Percentiles rank a stretch among this genome's conserved stretches.
Evolutionary conservation across 208 protist species (phyloP).

Genomic region (Polymyxa betae): DNA sequence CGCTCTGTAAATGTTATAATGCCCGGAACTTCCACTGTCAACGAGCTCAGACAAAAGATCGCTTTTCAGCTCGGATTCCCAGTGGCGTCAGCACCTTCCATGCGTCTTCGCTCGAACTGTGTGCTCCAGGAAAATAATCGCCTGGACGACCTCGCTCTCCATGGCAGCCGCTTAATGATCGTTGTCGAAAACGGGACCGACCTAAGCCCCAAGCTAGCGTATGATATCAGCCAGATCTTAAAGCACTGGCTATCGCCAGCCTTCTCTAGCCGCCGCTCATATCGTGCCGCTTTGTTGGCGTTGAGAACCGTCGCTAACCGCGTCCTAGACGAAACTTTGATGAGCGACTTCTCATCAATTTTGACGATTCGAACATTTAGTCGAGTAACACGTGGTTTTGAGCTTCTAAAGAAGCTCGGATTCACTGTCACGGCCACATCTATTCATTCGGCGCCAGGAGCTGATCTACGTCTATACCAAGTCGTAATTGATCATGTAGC

Average conservation of each 20-base stretch:
- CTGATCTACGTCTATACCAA: neutral
- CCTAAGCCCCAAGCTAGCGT: slow-evolving; percentile 22
- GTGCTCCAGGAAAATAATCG: neutral
- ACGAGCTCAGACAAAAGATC: neutral
- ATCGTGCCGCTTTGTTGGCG: neutral
- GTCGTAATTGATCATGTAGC: neutral
- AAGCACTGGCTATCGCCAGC: slow-evolving; percentile 45
- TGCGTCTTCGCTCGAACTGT: neutral
- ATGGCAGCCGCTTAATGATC: neutral
- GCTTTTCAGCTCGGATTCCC: neutral
- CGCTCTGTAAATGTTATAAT: neutral
- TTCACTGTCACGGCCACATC: neutral
- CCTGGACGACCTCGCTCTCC: neutral
- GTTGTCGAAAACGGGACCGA: slow-evolving; percentile 9
- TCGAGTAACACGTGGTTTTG: neutral
- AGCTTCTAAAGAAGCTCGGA: slow-evolving; percentile 28
- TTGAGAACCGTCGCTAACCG: neutral
- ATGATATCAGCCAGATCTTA: slow-evolving; percentile 6
- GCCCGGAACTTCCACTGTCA: neutral
- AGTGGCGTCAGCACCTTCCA: neutral
- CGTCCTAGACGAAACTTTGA: neutral
- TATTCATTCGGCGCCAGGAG: neutral
- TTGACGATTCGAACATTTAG: too few species aligned
- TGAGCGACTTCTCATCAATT: too few species aligned
- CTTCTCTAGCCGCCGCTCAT: neutral